These are phyloP conservation scores for Inga oerstediana DNA, from an alignment of 306 rosid genomes.

Conservation along the genomic window DNA sequence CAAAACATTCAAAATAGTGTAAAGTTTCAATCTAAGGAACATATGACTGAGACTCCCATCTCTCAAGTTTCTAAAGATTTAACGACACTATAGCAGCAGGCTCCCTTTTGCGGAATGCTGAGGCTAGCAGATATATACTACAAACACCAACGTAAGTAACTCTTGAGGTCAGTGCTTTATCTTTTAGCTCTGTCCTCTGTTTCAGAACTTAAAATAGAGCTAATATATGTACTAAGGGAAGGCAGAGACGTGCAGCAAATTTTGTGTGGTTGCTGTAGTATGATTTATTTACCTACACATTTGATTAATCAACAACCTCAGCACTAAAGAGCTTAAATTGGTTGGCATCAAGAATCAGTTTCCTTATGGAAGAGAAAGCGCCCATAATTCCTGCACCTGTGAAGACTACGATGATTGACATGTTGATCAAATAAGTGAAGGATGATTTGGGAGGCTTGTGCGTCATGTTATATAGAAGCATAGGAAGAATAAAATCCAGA, in stretches of 20 bases:
- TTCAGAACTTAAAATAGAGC: not conserved
- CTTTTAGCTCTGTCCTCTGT: not conserved
- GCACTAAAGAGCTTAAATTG: conserved; percentile 74
- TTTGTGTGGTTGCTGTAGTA: not conserved
- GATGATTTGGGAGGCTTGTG: conserved; percentile 72
- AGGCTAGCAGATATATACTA: not conserved
- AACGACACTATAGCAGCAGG: not conserved
- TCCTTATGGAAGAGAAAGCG: conserved; percentile 78
- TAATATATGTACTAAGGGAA: not conserved
- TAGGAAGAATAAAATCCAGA: conserved; percentile 88
- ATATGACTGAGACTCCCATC: not conserved
- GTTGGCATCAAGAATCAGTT: conserved; percentile 78
- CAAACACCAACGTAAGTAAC: not conserved
- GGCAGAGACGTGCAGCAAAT: not conserved
- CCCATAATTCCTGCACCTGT: conserved; percentile 81
- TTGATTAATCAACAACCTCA: conserved; percentile 58
- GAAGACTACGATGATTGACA: conserved; percentile 72
- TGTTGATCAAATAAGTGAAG: conserved; percentile 70
- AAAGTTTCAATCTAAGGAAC: not conserved
- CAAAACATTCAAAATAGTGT: not conserved
- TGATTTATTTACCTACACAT: not conserved
- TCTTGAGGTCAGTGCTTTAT: not conserved
- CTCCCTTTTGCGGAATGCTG: not conserved
- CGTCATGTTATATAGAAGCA: conserved; percentile 89
- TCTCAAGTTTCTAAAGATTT: not conserved